Percentiles rank a stretch among this genome's conserved stretches.
Evolutionary conservation across 176 grass and related monocot genomes (phyloP).

Genomic region (Aegilops speltoides): DNA sequence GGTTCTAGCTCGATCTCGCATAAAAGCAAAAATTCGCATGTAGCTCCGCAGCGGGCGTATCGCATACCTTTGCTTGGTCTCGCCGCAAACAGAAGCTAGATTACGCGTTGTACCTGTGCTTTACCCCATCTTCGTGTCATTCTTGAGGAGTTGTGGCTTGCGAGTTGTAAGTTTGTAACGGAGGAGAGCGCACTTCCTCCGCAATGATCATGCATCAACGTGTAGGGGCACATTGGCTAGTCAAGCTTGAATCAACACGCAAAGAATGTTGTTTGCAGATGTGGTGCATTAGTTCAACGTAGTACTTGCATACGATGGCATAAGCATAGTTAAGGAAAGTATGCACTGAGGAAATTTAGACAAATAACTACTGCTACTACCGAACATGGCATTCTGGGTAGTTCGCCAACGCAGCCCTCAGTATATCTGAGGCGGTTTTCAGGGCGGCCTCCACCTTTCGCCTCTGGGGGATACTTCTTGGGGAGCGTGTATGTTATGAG

Average conservation of each 20-base stretch:
- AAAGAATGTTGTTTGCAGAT: neutral
- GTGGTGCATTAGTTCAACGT: no score
- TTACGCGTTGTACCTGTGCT: neutral
- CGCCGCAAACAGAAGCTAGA: conserved; percentile 8
- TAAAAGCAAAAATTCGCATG: neutral
- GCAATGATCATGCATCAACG: neutral
- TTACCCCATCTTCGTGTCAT: conserved; percentile 9
- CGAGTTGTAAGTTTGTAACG: neutral
- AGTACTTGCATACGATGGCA: no score
- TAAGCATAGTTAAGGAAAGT: no score
- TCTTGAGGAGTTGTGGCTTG: neutral
- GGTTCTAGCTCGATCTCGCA: neutral
- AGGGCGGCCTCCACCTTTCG: no score
- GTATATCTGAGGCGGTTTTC: no score
- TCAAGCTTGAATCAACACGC: neutral
- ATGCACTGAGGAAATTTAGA: no score
- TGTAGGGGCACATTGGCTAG: neutral
- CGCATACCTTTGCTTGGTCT: conserved; percentile 21
- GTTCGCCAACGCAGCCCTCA: no score
- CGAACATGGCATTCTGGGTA: no score
- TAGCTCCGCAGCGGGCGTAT: neutral
- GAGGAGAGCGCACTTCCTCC: neutral
- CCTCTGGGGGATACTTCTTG: no score
- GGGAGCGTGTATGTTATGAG: no score
- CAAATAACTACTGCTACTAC: no score